Conservation (phyloP, 176 grass and related monocot species). For the Pontederia paniculata region DNA sequence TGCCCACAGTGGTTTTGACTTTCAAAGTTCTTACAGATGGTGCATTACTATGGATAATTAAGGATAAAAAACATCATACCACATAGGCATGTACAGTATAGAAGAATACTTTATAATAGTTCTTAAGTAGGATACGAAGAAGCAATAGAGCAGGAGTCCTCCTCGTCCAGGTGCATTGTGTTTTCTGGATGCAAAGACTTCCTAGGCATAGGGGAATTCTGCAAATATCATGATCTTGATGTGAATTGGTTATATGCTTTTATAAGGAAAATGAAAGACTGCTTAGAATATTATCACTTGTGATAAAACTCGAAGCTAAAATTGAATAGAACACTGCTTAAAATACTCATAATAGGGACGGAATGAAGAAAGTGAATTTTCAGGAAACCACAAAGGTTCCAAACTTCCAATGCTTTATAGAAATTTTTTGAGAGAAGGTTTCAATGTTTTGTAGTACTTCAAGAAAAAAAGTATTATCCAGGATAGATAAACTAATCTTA, state of each 20-base stretch:
- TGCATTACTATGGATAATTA: slow-evolving; percentile 22
- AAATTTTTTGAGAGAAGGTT: no score
- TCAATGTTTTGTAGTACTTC: background rate
- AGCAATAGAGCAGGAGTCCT: slow-evolving; percentile 34
- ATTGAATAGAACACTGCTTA: no score
- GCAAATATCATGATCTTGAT: slow-evolving; percentile 2
- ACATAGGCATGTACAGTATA: background rate
- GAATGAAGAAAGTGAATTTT: no score
- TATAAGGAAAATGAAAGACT: no score
- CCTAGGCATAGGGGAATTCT: slow-evolving; percentile 11
- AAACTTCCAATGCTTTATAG: no score
- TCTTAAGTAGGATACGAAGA: slow-evolving; percentile 40
- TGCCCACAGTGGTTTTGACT: slow-evolving; percentile 42
- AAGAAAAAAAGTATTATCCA: background rate
- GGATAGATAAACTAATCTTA: background rate
- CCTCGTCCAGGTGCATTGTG: slow-evolving; percentile 25
- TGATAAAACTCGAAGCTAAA: no score
- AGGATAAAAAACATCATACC: slow-evolving; percentile 10
- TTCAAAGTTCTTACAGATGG: slow-evolving; percentile 25
- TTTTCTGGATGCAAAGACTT: slow-evolving; percentile 36
- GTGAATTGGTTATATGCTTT: background rate
- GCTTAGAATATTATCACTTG: no score
- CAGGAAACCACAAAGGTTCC: no score
- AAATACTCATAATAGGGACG: no score
- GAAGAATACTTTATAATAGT: background rate